A percentile compares a stretch with the other conserved stretches of the same genome.
Evolutionary conservation across 305 asterid species (phyloP).

Genomic region (Fraxinus ornus): DNA sequence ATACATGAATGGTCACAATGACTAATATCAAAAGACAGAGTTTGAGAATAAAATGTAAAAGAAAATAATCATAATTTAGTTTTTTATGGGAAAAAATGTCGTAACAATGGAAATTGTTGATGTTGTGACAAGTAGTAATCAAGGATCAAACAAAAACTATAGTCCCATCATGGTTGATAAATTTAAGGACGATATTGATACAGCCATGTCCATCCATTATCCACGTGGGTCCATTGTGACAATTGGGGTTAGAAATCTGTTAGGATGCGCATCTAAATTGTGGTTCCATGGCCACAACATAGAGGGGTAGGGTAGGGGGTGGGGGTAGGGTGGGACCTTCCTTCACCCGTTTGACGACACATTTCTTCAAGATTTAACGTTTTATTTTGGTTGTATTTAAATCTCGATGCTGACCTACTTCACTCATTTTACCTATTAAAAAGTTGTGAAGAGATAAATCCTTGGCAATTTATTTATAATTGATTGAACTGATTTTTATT

Average conservation of each 20-base stretch:
- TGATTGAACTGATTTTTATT: neutral
- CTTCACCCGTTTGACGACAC: neutral
- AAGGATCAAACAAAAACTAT: neutral
- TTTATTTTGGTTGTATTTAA: no score
- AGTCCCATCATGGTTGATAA: neutral
- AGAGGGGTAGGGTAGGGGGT: neutral
- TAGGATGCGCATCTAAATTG: neutral
- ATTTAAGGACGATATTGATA: neutral
- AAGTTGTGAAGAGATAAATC: neutral
- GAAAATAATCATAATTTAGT: neutral
- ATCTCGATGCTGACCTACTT: neutral
- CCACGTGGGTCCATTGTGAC: neutral
- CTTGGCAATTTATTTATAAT: neutral
- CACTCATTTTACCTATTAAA: neutral
- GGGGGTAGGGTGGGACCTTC: neutral
- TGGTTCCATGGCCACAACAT: neutral
- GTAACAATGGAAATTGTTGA: conserved; percentile 13
- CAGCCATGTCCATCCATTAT: neutral
- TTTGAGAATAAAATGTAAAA: neutral
- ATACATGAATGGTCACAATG: neutral
- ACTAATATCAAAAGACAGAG: neutral
- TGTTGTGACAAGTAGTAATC: neutral
- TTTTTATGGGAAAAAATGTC: no score
- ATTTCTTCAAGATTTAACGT: neutral
- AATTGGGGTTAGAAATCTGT: neutral